phyloP scores from a whole-genome alignment of 2,329 filamentous ascomycete species.

The Monilinia fructigena region DNA sequence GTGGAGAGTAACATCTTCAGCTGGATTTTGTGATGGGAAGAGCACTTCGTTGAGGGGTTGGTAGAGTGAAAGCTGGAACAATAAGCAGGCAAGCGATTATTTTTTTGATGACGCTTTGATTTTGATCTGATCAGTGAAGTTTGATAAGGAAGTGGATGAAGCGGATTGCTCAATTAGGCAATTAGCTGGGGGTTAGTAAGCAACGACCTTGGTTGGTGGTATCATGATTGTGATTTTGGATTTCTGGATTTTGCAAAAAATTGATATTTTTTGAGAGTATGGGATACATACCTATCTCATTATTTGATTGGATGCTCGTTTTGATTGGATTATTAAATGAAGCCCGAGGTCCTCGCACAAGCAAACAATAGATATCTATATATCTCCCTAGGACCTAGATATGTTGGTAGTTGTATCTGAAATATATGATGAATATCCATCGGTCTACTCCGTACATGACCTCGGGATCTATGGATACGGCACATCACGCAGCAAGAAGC shows the following conservation, averaged over 20 bases:
- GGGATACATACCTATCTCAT: no score
- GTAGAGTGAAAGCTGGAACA: neutral
- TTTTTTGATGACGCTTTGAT: neutral
- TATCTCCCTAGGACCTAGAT: no score
- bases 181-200: slow-evolving; percentile 21
- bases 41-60: neutral
- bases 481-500: no score
- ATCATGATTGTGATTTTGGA: neutral
- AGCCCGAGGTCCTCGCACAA: neutral
- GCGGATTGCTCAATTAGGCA: slow-evolving; percentile 13
- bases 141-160: slow-evolving; percentile 1
- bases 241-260: no score
- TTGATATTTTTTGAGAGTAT: neutral
- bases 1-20: slow-evolving; percentile 14
- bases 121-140: neutral
- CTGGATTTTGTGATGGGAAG: neutral
- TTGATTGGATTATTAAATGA: neutral
- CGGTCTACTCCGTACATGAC: no score
- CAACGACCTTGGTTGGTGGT: neutral
- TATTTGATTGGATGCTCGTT: no score
- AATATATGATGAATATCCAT: no score
- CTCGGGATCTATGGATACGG: no score
- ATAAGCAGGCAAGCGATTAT: neutral
- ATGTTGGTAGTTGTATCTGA: no score
- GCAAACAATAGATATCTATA: neutral